A percentile compares a stretch with the other conserved stretches of the same genome.
Conservation (phyloP, 768 basidiomycete species). For the Xerocomellus intermedius region DNA sequence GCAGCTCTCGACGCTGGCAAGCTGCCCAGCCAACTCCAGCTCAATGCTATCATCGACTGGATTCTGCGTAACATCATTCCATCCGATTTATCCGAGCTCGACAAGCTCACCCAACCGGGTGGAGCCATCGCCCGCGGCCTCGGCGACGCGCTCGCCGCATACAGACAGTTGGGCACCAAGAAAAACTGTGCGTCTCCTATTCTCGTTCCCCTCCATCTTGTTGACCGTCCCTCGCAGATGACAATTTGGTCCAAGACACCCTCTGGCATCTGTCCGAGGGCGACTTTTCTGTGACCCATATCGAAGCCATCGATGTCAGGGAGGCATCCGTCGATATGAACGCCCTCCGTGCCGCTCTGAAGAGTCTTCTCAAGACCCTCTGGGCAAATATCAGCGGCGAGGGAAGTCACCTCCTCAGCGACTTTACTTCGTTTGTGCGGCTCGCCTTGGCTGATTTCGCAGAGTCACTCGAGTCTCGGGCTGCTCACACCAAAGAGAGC, state of each 20-base stretch:
- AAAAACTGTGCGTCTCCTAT: conserved; percentile 52
- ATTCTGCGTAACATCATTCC: conserved; percentile 47
- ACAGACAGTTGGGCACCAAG: conserved; percentile 49
- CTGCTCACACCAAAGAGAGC: conserved; percentile 48
- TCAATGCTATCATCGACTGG: conserved; percentile 53
- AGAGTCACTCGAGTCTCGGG: conserved; percentile 53
- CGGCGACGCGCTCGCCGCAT: conserved; percentile 52
- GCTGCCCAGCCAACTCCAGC: conserved; percentile 60
- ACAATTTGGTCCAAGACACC: conserved; percentile 62
- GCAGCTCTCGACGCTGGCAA: conserved; percentile 74
- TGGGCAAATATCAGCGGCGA: conserved; percentile 56
- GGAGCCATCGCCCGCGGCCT: conserved; percentile 49
- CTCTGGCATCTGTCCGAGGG: conserved; percentile 63
- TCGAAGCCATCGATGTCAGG: conserved; percentile 39
- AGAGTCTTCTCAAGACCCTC: conserved; percentile 48
- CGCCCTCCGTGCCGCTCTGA: conserved; percentile 49
- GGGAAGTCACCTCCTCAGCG: conserved; percentile 51
- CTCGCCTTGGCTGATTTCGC: conserved; percentile 67
- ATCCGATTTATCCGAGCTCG: conserved; percentile 37
- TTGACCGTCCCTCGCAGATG: conserved; percentile 40
- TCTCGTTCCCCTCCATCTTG: not conserved
- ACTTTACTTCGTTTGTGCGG: conserved; percentile 64
- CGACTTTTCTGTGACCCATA: conserved; percentile 42
- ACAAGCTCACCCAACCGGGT: conserved; percentile 56
- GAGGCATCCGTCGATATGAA: conserved; percentile 50